Base-by-base conservation (phyloP, 257 asterid genomes). In the Scutellaria baicalensis region DNA sequence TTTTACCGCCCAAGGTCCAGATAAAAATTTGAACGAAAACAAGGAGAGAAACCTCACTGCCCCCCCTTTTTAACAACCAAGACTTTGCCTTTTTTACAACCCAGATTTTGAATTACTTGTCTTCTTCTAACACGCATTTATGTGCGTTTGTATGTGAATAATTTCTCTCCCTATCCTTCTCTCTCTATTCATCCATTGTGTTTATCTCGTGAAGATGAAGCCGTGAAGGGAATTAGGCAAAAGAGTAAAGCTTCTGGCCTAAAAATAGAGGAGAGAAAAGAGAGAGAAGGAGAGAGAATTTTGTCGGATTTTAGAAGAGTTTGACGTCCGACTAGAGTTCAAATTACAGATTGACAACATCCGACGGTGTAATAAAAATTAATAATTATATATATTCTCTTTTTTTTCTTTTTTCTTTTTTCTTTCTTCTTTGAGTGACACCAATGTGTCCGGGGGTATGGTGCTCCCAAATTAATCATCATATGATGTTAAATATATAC, bases 271-370 rank as follows among this genome's bases (percentile, higher is more conserved):
- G 45, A 39, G 68, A 44, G 42, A 52, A 39, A 61, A 44, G 42
- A 52, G 59, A 21, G 44, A 27, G 50, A 64, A 55, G 44, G 60
- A 21, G 75, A 16, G 18, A 68, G 63, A 13, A 42, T 72, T 69
- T 50, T 66, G 78, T 79, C 75, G 82, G 77, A 80, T 73, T 79
- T 75, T 64, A 60, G 82, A 78, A 59, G 62, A 7, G 42, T 57
- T 83, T 78, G 74, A 69, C 76, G 83, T 78, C 87, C 88, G 84
- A 65, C 79, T 72, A 51, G 40, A 83, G 65, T 77, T 79, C 71
- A 75, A 78, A 75, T 55, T 74, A 52, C 74, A 65, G 72, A 77
- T 75, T 38, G 64, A 39, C 55, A 59, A 51, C 48, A 63, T 47
- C 61, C 47, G 68, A 73, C 77, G 75, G 77, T 60, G 70, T 23